Evolutionary conservation across 106 monocot species (phyloP).

Genomic region (Dioscorea dumetorum): DNA sequence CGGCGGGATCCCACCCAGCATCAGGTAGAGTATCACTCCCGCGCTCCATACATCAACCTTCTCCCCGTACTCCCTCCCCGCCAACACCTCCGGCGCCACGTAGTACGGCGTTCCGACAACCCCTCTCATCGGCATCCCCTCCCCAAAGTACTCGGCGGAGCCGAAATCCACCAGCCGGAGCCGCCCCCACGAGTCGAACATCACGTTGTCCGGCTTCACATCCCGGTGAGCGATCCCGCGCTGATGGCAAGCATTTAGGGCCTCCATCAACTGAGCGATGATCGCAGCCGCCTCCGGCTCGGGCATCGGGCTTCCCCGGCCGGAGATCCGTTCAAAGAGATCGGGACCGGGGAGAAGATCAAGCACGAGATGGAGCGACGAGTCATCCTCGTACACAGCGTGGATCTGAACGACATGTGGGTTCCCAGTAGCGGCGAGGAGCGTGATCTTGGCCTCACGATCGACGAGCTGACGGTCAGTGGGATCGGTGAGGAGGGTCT

Average conservation of each 20-base stretch:
- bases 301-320: constrained; percentile 16
- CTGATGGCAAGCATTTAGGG: constrained; percentile 51
- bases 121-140: constrained; percentile 32
- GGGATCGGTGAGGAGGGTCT: constrained; percentile 26
- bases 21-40: constrained; percentile 50
- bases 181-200: constrained; percentile 29
- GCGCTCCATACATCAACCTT: constrained; percentile 58
- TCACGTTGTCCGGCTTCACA: constrained; percentile 81
- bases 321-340: constrained; percentile 44
- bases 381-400: constrained; percentile 56
- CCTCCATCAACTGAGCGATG: constrained; percentile 36
- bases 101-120: constrained; percentile 79
- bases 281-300: constrained; percentile 44
- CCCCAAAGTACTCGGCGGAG: constrained; percentile 53
- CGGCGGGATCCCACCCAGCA: constrained; percentile 61
- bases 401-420: constrained; percentile 39
- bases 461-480: constrained; percentile 36
- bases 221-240: constrained; percentile 74
- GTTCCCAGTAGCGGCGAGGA: constrained; percentile 31
- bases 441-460: constrained; percentile 47
- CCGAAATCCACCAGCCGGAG: constrained; percentile 69
- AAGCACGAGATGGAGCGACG: constrained; percentile 43
- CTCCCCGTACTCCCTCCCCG: constrained; percentile 42
- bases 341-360: constrained; percentile 58
- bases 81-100: constrained; percentile 82